Conservation (phyloP, 2,329 filamentous ascomycete genomes). For the Trichoderma cornu-damae region DNA sequence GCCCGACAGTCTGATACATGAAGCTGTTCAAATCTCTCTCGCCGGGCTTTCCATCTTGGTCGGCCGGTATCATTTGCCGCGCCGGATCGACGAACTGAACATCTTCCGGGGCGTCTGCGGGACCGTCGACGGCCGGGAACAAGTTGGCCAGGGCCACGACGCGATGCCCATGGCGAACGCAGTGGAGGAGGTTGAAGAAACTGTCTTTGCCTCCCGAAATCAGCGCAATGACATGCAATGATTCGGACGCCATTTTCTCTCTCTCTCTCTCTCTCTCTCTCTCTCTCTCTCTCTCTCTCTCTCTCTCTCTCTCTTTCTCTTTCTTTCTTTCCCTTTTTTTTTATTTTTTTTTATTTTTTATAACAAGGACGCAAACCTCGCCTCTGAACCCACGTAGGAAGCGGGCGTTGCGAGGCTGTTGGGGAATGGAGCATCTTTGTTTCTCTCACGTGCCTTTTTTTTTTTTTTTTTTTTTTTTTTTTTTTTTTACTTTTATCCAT, state of each 20-base stretch:
- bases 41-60: neutral
- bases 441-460: slow-evolving; percentile 19
- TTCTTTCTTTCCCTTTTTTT: no score
- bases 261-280: no score
- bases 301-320: no score
- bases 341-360: no score
- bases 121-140: slow-evolving; percentile 44
- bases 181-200: slow-evolving; percentile 88
- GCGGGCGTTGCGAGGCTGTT: neutral
- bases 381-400: neutral
- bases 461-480: neutral
- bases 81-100: slow-evolving; percentile 22
- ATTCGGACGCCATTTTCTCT: slow-evolving; percentile 40
- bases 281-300: no score
- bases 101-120: neutral
- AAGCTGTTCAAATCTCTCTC: slow-evolving; percentile 77
- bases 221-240: slow-evolving; percentile 77
- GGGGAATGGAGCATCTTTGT: neutral
- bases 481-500: neutral
- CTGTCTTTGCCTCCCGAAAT: slow-evolving; percentile 98
- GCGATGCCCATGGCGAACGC: slow-evolving; percentile 75
- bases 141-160: slow-evolving; percentile 88
- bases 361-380: no score
- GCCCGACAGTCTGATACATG: slow-evolving; percentile 99
- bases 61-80: slow-evolving; percentile 8